A percentile compares a stretch with the other conserved stretches of the same genome.
These are phyloP conservation scores for Alternaria panax DNA, from an alignment of 2,329 filamentous ascomycete genomes.

Conservation along the genomic window DNA sequence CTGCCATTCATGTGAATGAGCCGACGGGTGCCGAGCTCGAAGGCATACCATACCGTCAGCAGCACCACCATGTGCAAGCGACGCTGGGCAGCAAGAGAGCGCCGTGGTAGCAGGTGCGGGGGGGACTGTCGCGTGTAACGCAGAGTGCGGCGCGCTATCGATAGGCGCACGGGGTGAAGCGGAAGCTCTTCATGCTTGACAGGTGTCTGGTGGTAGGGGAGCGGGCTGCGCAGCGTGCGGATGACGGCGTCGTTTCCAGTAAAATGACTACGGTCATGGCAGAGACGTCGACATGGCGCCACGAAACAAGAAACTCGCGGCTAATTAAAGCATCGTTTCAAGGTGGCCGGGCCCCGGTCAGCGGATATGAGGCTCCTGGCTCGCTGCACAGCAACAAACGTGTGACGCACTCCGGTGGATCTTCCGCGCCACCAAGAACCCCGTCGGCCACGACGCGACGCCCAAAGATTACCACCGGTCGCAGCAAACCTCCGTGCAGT, in stretches of 20 bases:
- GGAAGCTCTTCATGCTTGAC: not conserved
- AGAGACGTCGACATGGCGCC: not conserved
- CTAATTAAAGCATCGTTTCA: conserved; percentile 17
- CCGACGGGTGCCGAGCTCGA: conserved; percentile 11
- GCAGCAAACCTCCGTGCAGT: conserved; percentile 1
- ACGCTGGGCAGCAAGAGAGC: not conserved
- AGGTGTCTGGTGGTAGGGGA: not conserved
- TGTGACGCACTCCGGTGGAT: conserved; percentile 34
- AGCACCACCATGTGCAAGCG: not conserved
- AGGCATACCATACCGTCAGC: not conserved
- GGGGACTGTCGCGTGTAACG: not conserved
- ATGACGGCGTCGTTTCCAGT: not conserved
- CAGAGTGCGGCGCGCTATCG: not conserved
- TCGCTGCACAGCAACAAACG: conserved; percentile 13
- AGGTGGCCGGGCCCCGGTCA: conserved; percentile 8
- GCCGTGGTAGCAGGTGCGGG: not conserved
- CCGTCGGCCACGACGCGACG: conserved; percentile 26
- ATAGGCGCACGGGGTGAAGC: not conserved
- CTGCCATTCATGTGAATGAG: conserved; percentile 11
- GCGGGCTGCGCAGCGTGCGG: not conserved
- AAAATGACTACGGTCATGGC: not conserved
- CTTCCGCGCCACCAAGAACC: conserved; percentile 39
- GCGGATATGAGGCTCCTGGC: conserved; percentile 12
- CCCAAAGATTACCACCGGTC: conserved; percentile 13
- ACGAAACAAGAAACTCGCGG: not conserved